Base-by-base conservation (phyloP, 1,139 yeast species). In the Magnusiomyces sp. region DNA sequence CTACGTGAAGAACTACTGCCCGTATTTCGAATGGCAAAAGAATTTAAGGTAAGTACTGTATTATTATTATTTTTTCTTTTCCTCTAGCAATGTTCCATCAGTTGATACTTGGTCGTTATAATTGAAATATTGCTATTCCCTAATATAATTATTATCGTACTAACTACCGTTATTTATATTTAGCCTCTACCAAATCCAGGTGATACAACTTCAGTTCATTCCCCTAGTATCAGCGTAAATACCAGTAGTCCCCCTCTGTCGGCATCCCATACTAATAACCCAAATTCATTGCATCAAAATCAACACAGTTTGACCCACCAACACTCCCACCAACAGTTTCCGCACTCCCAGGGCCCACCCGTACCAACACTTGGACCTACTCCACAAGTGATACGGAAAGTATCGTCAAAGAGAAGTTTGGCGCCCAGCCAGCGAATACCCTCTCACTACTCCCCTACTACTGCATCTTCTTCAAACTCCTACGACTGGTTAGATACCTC, bases 41-140 rank as follows among this genome's bases (percentile, higher is more conserved):
- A 71, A 47, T 56, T 65, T 44, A 69, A 67, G 53, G 48, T 46
- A 40, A 17, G 48, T 32, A 7, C n/a, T n/a, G n/a, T n/a, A n/a
- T 14, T 17, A 17, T 5, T 16, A 13, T 5, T 9, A n/a, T 37
- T 14, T 10, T 10, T 6, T 9, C 45, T 5, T 9, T 13, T 40
- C 74, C 75, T 10, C 59, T 71, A 46, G 74, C 75, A 4, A 69
- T 70, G n/a, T n/a, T n/a, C n/a, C n/a, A n/a, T n/a, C n/a, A n/a
- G n/a, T n/a, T n/a, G n/a, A n/a, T n/a, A n/a, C n/a, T n/a, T n/a
- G n/a, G n/a, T n/a, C n/a, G n/a, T n/a, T n/a, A n/a, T n/a, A n/a
- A n/a, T n/a, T n/a, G n/a, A n/a, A n/a, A n/a, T n/a, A n/a, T n/a
- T n/a, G n/a, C n/a, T n/a, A n/a, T n/a, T n/a, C n/a, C n/a, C n/a